Evolutionary conservation across 495 filamentous ascomycete species (phyloP).

Genomic region (Apiosordaria backusii): DNA sequence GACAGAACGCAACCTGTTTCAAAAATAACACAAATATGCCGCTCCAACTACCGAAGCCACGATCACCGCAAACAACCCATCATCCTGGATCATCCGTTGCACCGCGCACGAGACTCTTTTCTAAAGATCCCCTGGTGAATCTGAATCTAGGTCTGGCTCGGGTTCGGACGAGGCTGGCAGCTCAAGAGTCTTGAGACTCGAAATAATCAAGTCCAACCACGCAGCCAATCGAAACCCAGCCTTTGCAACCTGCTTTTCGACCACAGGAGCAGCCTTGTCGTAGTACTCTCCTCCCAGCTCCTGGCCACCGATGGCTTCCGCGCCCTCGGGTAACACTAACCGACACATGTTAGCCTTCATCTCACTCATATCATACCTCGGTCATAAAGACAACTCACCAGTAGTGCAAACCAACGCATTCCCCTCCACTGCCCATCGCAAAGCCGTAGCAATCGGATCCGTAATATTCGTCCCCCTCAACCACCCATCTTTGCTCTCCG

Average conservation of each 20-base stretch:
- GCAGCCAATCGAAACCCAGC: constrained; percentile 66
- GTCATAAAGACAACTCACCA: constrained; percentile 30
- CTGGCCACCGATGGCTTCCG: constrained; percentile 48
- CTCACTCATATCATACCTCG: background rate
- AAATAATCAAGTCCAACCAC: constrained; percentile 57
- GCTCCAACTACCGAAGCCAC: constrained; percentile 12
- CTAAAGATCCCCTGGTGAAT: background rate
- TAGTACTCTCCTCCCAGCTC: constrained; percentile 64
- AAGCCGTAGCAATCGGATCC: constrained; percentile 46
- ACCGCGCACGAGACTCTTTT: background rate
- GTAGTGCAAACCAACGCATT: constrained; percentile 58
- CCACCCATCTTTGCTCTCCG: constrained; percentile 43
- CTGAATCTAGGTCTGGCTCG: background rate
- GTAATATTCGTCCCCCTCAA: constrained; percentile 46
- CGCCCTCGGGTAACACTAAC: constrained; percentile 55
- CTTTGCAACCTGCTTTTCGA: constrained; percentile 71
- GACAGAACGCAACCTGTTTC: background rate
- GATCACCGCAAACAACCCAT: constrained; percentile 2
- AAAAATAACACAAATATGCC: constrained; percentile 2
- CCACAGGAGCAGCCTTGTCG: constrained; percentile 55
- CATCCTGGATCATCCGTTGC: constrained; percentile 3
- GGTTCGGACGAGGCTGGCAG: constrained; percentile 3
- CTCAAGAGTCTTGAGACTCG: constrained; percentile 18
- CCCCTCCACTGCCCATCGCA: constrained; percentile 60
- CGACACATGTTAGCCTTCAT: constrained; percentile 5